Percentiles rank a stretch among this genome's conserved stretches.
phyloP scores from a whole-genome alignment of 2,329 filamentous ascomycete genomes.

The Ophiostoma himal-ulmi region DNA sequence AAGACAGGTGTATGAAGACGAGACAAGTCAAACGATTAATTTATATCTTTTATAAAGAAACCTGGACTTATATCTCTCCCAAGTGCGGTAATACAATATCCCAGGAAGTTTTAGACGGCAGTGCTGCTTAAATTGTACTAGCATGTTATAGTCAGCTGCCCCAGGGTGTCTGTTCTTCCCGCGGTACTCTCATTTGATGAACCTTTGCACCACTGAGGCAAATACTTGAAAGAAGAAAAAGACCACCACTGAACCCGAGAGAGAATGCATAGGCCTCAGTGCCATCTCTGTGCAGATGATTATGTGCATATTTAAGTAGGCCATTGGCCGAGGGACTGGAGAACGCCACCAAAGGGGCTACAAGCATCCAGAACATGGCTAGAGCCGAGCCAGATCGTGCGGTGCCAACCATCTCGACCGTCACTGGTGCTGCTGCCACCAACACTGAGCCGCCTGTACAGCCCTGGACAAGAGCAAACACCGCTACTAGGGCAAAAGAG shows the following conservation, averaged over 20 bases:
- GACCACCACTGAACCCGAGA: background rate
- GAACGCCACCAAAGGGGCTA: constrained; percentile 17
- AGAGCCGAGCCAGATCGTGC: constrained; percentile 24
- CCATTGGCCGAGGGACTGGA: constrained; percentile 15
- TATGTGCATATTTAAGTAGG: background rate
- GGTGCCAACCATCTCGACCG: constrained; percentile 7
- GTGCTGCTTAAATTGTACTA: too few species aligned
- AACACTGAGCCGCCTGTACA: background rate
- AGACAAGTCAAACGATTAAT: too few species aligned
- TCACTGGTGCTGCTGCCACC: background rate
- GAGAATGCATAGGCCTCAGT: background rate
- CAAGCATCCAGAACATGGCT: constrained; percentile 19
- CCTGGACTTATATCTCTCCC: too few species aligned
- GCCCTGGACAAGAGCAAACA: background rate
- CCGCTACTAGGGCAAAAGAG: background rate
- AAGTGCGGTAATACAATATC: too few species aligned
- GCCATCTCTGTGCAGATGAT: background rate
- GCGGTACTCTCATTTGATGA: background rate
- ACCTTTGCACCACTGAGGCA: background rate
- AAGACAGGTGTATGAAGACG: too few species aligned
- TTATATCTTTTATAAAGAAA: too few species aligned
- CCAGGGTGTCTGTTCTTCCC: background rate
- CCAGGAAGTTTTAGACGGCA: too few species aligned
- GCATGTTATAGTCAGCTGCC: background rate
- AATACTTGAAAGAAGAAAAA: background rate